These are phyloP conservation scores for Populus hybrid DNA, from an alignment of 441 rosid genomes.

Conservation along the genomic window DNA sequence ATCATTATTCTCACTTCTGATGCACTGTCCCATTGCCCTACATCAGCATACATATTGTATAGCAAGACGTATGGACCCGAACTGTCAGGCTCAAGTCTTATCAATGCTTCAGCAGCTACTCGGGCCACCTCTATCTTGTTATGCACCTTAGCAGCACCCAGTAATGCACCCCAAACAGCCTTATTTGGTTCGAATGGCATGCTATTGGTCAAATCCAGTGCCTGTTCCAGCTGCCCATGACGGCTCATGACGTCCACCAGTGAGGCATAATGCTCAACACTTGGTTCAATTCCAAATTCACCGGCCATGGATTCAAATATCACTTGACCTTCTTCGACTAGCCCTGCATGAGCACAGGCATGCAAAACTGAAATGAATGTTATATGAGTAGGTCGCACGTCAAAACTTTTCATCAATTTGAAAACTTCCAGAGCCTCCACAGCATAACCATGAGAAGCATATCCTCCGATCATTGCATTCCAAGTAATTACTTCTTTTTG, in stretches of 20 bases:
- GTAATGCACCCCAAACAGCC: constrained; percentile 72
- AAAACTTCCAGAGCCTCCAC: constrained; percentile 51
- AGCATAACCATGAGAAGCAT: constrained; percentile 59
- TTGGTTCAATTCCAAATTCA: constrained; percentile 45
- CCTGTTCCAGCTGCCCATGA: constrained; percentile 54
- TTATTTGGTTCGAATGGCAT: constrained; percentile 63
- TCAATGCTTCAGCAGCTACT: constrained; percentile 60
- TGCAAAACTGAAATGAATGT: constrained; percentile 60
- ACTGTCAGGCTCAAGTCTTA: constrained; percentile 58
- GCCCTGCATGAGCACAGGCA: constrained; percentile 63
- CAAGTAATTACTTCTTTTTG: constrained; percentile 58
- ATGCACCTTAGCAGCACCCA: constrained; percentile 58
- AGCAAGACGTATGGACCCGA: constrained; percentile 59
- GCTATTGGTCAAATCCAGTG: constrained; percentile 42
- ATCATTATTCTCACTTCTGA: constrained; percentile 41
- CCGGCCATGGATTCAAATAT: constrained; percentile 50
- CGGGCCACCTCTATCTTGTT: constrained; percentile 45
- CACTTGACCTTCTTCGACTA: constrained; percentile 48
- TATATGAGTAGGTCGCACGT: constrained; percentile 49
- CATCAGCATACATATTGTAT: constrained; percentile 55
- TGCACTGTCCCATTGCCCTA: constrained; percentile 60
- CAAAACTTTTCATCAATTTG: constrained; percentile 38
- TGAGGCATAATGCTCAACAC: constrained; percentile 57
- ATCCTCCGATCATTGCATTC: constrained; percentile 81
- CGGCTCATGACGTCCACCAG: constrained; percentile 51